Evolutionary conservation across 1,284 basidiomycete species (phyloP), one percentile per base, ranked within the genome.

Genomic region (Sporisorium exsertum): DNA sequence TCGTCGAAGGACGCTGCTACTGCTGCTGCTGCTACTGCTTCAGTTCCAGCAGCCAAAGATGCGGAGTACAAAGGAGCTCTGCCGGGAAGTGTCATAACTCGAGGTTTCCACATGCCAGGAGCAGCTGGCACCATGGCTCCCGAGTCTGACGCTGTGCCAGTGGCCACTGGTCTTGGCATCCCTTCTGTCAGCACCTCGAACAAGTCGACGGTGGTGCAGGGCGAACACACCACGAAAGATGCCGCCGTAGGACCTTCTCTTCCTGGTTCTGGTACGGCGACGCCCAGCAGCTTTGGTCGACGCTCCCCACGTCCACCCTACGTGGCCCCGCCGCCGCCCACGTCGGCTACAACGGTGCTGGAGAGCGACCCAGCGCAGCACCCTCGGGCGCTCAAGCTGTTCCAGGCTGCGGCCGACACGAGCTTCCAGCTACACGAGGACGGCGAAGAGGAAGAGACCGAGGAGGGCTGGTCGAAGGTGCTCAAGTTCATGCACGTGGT

Each of bases 401-500:
- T 82, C 64, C 29, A 62, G 26, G 50, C 57, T 8, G 27, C 71
- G 2, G 53, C 56, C 9, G 79, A 81, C 57, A n/a, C 42, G 5
- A 33, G 22, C n/a, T 75, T 77, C 64, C 62, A 49, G 5, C 57
- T 63, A 43, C 50, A 70, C 55, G 76, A 81, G 46, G 69, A 68
- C 12, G 72, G 58, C 8, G 80, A 74, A 27, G 74, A 77, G 43
- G 68, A 68, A 0, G 77, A 80, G 52, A 67, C 54, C 16, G 67
- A 79, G n/a, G 64, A 64, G 33, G 63, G 68, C 9, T 78, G 80
- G 64, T 20, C 52, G 26, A 80, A 80, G 27, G 63, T 77, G 46
- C 57, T 85, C 37, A 62, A 79, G 43, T 85, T 83, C 56, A 80
- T 84, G 82, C 84, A 85, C 43, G 63, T 71, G 15, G 40, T 84